Conservation (phyloP, 257 asterid genomes). For the Nicotiana noctiflora region DNA sequence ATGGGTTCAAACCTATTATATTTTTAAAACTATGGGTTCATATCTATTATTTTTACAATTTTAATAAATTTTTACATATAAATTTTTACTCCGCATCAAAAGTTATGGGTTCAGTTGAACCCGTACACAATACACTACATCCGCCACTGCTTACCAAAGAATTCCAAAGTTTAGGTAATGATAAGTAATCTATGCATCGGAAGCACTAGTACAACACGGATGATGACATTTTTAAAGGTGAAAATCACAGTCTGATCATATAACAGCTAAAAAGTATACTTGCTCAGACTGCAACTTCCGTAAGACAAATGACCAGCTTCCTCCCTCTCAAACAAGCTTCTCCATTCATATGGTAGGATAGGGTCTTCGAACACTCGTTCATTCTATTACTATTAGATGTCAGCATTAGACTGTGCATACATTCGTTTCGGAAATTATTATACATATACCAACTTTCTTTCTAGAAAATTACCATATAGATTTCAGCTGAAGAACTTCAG, state of each 20-base stretch:
- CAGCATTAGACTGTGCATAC: neutral
- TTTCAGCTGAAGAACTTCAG: neutral
- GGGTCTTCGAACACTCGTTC: neutral
- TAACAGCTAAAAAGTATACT: neutral
- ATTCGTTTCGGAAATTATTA: neutral
- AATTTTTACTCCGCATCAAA: too few relatives aligned
- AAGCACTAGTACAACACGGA: neutral
- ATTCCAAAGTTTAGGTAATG: neutral
- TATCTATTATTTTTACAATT: too few relatives aligned
- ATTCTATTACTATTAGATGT: neutral
- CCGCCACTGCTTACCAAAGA: too few relatives aligned
- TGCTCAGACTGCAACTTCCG: neutral
- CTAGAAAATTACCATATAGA: neutral
- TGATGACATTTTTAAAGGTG: neutral
- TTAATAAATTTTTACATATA: too few relatives aligned
- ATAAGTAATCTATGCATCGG: neutral
- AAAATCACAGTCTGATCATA: neutral
- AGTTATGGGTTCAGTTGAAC: too few relatives aligned
- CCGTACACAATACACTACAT: too few relatives aligned
- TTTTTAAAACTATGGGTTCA: too few relatives aligned
- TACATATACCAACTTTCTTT: neutral
- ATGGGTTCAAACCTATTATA: too few relatives aligned
- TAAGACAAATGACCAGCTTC: neutral
- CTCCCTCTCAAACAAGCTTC: neutral
- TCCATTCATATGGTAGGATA: neutral